Conservation (phyloP, 768 basidiomycete species). For the Cantharellus anzutake region DNA sequence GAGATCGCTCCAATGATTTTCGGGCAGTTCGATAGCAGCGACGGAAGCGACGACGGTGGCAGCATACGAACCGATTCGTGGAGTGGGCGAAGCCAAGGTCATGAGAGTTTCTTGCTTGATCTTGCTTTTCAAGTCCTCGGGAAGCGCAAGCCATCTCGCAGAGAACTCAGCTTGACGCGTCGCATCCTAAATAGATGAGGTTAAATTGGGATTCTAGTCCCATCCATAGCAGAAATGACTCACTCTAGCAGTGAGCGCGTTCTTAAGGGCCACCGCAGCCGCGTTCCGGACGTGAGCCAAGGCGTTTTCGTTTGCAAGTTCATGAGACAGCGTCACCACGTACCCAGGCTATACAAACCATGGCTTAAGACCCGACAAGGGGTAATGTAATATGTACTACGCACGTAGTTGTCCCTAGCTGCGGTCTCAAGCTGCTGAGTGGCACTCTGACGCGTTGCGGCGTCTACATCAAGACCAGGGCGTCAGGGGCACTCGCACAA, state of each 20-base stretch:
- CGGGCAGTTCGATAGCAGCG: constrained; percentile 81
- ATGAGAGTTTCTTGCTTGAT: constrained; percentile 78
- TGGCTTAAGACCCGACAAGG: background rate
- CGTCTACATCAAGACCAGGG: constrained; percentile 30
- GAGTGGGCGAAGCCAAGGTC: constrained; percentile 53
- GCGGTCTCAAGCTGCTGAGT: constrained; percentile 77
- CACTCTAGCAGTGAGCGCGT: constrained; percentile 78
- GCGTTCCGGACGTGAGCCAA: constrained; percentile 71
- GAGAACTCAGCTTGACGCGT: constrained; percentile 58
- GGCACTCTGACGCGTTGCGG: constrained; percentile 78
- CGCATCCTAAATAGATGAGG: constrained; percentile 33
- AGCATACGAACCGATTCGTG: constrained; percentile 67
- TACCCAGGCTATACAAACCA: constrained; percentile 53
- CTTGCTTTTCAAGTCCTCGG: constrained; percentile 44
- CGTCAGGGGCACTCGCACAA: constrained; percentile 1
- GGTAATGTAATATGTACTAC: constrained; percentile 16
- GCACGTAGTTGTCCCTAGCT: constrained; percentile 74
- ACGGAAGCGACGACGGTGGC: constrained; percentile 91
- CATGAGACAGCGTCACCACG: constrained; percentile 74
- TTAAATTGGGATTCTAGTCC: background rate
- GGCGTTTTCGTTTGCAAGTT: constrained; percentile 59
- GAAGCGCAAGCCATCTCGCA: constrained; percentile 66
- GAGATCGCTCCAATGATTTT: constrained; percentile 74
- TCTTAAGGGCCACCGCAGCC: constrained; percentile 95
- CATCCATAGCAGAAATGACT: constrained; percentile 16